Base-by-base conservation (phyloP, 495 filamentous ascomycete species). In the Neurospora intermedia region DNA sequence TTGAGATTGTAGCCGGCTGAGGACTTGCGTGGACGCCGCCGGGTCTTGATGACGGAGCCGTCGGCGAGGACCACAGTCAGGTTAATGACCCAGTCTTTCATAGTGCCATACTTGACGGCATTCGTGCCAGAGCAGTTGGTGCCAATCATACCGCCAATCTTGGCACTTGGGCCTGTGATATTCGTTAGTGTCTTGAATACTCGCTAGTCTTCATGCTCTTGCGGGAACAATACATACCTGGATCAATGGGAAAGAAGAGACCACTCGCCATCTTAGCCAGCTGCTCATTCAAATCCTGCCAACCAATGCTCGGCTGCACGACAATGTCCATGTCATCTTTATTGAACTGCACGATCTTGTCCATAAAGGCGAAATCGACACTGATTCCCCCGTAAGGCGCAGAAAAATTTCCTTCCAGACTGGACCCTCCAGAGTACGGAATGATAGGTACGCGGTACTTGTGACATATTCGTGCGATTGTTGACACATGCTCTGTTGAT, bases 291-390 rank as follows among this genome's bases (percentile, higher is more conserved):
- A 98, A 82, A 62, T 91, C 88, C 89, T 95, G 93, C 93, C 94
- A 98, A n/a, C 90, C 89, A 46, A 98, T 92, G 11, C 89, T 90
- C 3, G 94, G 94, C 77, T 97, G 94, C 10, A 97, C 94, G 7
- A 96, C 91, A 73, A 97, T 84, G 77, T 98, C 94, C 91, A 97
- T 91, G 80, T 98, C 94, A 6, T 91, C 91, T 71, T 92, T 89
- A 79, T 97, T 91, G 69, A 97, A 84, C 54, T 89, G 84, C 40
- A 97, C 46, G 41, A 97, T 91, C 75, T 90, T 86, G 78, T 96
- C 89, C 94, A 98, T 98, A 75, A 84, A 87, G 18, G 89, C 88
- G 78, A 98, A 97, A 77, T 98, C 94, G 54, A 98, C 92, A 72
- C 90, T 93, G 79, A 98, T 87, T 18, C 94, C 94, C 13, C 93